phyloP scores from a whole-genome alignment of 768 basidiomycete species.

The Roridomyces roridus region DNA sequence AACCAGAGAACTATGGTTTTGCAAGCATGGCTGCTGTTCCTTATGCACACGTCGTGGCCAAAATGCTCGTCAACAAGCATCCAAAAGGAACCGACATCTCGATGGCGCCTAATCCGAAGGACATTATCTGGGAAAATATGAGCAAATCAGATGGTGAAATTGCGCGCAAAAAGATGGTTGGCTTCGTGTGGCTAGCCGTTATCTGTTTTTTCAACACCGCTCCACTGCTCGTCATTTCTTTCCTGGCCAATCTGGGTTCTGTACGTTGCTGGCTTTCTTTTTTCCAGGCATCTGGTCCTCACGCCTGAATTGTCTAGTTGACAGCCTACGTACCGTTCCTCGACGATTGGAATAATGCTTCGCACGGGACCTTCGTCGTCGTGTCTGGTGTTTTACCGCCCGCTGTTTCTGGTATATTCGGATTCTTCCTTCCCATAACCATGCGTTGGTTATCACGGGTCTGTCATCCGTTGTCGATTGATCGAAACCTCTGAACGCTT shows the following conservation, averaged over 20 bases:
- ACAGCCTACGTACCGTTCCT: conserved; percentile 78
- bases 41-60: conserved; percentile 72
- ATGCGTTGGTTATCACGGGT: conserved; percentile 89
- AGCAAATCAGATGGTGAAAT: conserved; percentile 72
- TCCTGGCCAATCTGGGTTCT: conserved; percentile 88
- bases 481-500: too few species aligned
- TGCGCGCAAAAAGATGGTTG: conserved; percentile 68
- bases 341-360: conserved; percentile 67
- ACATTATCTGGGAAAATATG: conserved; percentile 94
- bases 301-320: conserved; percentile 47
- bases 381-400: conserved; percentile 95
- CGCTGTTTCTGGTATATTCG: conserved; percentile 85
- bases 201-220: conserved; percentile 96
- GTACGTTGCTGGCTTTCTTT: conserved; percentile 41
- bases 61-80: conserved; percentile 56
- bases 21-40: conserved; percentile 73
- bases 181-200: conserved; percentile 77
- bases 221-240: conserved; percentile 88
- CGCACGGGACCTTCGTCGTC: conserved; percentile 75
- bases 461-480: too few species aligned
- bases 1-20: conserved; percentile 74
- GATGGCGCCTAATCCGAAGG: conserved; percentile 78
- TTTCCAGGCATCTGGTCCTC: conserved; percentile 1
- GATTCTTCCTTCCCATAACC: conserved; percentile 88
- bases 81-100: conserved; percentile 62